Percentiles rank a stretch among this genome's conserved stretches.
Evolutionary conservation across 257 asterid species (phyloP).

Genomic region (Capsicum rhomboideum): DNA sequence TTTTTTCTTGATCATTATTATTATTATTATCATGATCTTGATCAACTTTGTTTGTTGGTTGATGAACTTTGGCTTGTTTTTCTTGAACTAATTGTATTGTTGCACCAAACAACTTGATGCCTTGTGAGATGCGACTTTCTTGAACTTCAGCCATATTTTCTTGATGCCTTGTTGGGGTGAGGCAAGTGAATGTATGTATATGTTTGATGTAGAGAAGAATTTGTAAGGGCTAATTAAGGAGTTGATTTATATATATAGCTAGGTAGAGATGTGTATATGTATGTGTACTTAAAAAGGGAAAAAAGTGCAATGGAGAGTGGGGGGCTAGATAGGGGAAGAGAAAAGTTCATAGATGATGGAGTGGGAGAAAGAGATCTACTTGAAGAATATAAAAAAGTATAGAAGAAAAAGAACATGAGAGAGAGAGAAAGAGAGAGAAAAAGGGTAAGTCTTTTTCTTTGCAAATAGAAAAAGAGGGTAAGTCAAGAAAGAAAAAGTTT

Average conservation of each 20-base stretch:
- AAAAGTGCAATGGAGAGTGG: constrained; percentile 1
- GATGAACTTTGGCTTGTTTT: constrained; percentile 9
- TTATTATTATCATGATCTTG: not conserved
- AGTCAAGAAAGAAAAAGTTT: constrained; percentile 1
- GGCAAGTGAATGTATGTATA: not conserved
- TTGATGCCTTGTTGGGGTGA: not conserved
- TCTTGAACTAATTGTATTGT: constrained; percentile 32
- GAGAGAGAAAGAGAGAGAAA: not conserved
- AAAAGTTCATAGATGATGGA: constrained; percentile 1
- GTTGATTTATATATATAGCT: not conserved
- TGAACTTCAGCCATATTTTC: constrained; percentile 38
- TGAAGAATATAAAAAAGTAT: not conserved
- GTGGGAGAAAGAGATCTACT: not conserved
- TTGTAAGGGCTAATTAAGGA: not conserved
- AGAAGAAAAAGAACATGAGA: not conserved
- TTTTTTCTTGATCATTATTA: constrained; percentile 20
- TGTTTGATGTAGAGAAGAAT: constrained; percentile 18
- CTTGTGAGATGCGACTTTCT: constrained; percentile 31
- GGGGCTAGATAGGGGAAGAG: not conserved
- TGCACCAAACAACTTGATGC: constrained; percentile 73
- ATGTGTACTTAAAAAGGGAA: constrained; percentile 3
- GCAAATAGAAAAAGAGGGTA: not conserved
- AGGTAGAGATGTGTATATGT: not conserved
- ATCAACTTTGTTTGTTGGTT: constrained; percentile 7
- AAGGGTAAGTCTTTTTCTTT: not conserved